Evolutionary conservation across 2,329 filamentous ascomycete species (phyloP), one percentile per base, ranked within the genome.

Genomic region (Alternaria rosae): DNA sequence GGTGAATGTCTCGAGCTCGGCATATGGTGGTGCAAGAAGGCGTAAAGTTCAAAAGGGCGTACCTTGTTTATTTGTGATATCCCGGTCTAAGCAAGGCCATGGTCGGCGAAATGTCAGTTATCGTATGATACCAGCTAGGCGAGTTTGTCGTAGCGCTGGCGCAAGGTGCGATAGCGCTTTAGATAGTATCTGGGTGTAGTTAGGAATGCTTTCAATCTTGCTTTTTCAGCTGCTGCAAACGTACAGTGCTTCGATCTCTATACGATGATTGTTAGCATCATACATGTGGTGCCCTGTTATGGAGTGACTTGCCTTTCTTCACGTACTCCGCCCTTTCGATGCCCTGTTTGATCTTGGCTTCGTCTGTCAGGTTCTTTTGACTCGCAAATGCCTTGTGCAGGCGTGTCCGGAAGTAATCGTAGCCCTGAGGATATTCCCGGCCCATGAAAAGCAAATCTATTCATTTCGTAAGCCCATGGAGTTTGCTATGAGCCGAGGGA

Each of bases 171-270:
- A 82, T 97, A 97, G 77, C 92, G 88, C 84, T 96, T 97, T 73
- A 97, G 84, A 82, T 95, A 97, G 80, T 97, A 96, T 77, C 92
- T 96, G 78, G 71, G 65, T 51, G 15, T 47, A 45, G 50, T 60
- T 57, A 54, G 48, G 21, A 15, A 59, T 48, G 9, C 53, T 65
- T 54, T 12, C 11, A 10, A 28, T 35, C 12, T 17, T 26, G 15
- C 6, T n/a, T 52, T 45, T 42, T 15, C 60, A 66, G 50, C 26
- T 41, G 13, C 25, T 54, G 44, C 32, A 44, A 48, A 86, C 92
- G 87, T 85, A 97, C 92, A 98, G 78, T 17, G 93, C 91, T 82
- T 97, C 94, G 63, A 98, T 92, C 79, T 97, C 94, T 95, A 51
- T 12, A 32, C 68, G 20, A 35, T 15, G 15, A 45, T 43, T 23